Percentiles rank a stretch among this genome's conserved stretches.
Conservation (phyloP, 768 basidiomycete genomes). For the Boletus barrowsii region DNA sequence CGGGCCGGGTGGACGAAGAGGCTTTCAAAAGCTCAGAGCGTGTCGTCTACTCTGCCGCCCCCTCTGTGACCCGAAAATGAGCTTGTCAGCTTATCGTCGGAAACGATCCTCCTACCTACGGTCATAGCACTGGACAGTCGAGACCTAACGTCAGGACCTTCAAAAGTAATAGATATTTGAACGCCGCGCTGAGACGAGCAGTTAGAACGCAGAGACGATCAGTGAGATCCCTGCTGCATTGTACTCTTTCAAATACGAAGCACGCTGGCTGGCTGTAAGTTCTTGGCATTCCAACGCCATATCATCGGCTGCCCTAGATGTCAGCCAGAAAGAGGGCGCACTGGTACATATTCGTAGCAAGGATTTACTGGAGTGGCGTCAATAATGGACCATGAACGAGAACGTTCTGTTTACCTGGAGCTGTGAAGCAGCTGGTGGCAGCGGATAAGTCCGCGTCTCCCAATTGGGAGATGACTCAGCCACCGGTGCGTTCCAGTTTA, state of each 20-base stretch:
- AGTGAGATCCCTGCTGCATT: slow-evolving; percentile 52
- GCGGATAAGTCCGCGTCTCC: slow-evolving; percentile 39
- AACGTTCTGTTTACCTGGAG: slow-evolving; percentile 34
- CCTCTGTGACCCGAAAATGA: slow-evolving; percentile 32
- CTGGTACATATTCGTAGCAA: slow-evolving; percentile 9
- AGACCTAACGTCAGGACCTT: not conserved
- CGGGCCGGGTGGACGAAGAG: slow-evolving; percentile 58
- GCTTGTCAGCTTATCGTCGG: slow-evolving; percentile 25
- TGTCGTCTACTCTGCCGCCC: slow-evolving; percentile 56
- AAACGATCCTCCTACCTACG: slow-evolving; percentile 9
- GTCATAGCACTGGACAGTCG: slow-evolving; percentile 19
- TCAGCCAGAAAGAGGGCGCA: slow-evolving; percentile 40
- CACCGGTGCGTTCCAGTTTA: too few relatives aligned
- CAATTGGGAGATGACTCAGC: too few relatives aligned
- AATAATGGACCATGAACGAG: not conserved
- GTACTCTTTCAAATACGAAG: slow-evolving; percentile 44
- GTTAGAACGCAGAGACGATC: slow-evolving; percentile 51
- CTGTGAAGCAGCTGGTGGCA: slow-evolving; percentile 40
- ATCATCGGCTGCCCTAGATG: slow-evolving; percentile 39
- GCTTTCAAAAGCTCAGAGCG: slow-evolving; percentile 54
- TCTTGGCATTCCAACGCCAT: slow-evolving; percentile 42
- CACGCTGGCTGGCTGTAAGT: slow-evolving; percentile 36
- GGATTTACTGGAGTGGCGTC: not conserved
- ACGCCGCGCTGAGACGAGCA: too few relatives aligned
- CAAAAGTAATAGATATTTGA: too few relatives aligned